Conservation (phyloP, 164 flowering plant genomes). For the Buxus sempervirens region DNA sequence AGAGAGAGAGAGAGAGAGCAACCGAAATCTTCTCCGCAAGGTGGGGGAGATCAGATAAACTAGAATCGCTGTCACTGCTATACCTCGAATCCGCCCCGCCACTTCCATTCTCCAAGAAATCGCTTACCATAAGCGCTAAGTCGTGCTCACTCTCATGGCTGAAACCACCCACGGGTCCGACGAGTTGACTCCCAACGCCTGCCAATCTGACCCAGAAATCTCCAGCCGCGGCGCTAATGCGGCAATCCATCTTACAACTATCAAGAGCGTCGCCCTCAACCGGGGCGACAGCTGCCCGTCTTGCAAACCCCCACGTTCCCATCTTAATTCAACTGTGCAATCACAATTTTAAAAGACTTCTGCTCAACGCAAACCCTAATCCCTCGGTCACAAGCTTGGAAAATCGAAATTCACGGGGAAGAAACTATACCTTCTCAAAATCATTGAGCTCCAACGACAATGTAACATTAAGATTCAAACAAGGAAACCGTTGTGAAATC, state of each 20-base stretch:
- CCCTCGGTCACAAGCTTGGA: neutral
- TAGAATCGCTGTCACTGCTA: slow-evolving; percentile 89
- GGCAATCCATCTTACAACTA: slow-evolving; percentile 37
- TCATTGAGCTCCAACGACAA: too few species aligned
- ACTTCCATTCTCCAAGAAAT: slow-evolving; percentile 79
- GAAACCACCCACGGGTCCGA: slow-evolving; percentile 41
- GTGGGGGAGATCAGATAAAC: slow-evolving; percentile 56
- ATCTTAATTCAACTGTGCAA: slow-evolving; percentile 8
- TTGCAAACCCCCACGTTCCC: slow-evolving; percentile 21
- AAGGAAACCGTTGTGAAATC: neutral
- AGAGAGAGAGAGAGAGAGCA: neutral
- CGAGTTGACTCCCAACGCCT: slow-evolving; percentile 25
- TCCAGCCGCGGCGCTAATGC: slow-evolving; percentile 31
- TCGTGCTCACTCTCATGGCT: slow-evolving; percentile 93
- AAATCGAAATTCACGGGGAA: neutral
- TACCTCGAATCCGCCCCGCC: slow-evolving; percentile 61
- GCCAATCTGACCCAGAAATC: slow-evolving; percentile 31
- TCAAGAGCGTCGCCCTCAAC: slow-evolving; percentile 5
- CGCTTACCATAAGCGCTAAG: slow-evolving; percentile 79
- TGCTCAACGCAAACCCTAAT: slow-evolving; percentile 7
- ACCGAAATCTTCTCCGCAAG: slow-evolving; percentile 71
- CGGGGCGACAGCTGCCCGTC: neutral
- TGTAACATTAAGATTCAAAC: neutral
- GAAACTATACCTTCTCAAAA: too few species aligned
- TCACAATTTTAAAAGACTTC: neutral